Percentiles rank a stretch among this genome's conserved stretches.
Evolutionary conservation across 257 asterid species (phyloP).

Genomic region (Haberlea rhodopensis): DNA sequence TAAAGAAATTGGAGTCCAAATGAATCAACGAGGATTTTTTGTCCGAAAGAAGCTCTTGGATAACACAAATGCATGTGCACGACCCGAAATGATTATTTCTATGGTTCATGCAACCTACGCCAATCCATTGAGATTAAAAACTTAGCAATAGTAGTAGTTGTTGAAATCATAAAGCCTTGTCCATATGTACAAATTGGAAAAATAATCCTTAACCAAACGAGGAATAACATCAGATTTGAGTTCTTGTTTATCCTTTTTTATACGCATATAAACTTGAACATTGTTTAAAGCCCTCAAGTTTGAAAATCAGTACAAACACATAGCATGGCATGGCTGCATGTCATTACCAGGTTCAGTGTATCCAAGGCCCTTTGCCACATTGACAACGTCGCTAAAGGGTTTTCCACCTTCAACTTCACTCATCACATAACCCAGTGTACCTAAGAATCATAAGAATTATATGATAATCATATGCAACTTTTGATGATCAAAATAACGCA

Average conservation of each 20-base stretch:
- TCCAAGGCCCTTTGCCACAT: conserved; percentile 81
- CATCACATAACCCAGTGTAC: conserved; percentile 97
- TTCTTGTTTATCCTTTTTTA: conserved; percentile 5
- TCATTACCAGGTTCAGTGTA: conserved; percentile 91
- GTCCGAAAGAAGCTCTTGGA: too few relatives aligned
- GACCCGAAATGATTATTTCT: too few relatives aligned
- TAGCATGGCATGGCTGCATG: conserved; percentile 10
- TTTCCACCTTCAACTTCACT: conserved; percentile 86
- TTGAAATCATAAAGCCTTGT: conserved; percentile 15
- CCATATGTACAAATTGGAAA: background rate
- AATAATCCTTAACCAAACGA: background rate
- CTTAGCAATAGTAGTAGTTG: too few relatives aligned
- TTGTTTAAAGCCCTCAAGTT: conserved; percentile 1
- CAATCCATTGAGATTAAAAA: too few relatives aligned
- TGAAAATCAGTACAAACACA: background rate
- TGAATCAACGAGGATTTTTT: too few relatives aligned
- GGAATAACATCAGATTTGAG: background rate
- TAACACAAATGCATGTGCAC: too few relatives aligned
- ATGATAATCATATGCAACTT: conserved; percentile 17
- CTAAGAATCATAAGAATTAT: conserved; percentile 38
- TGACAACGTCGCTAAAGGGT: conserved; percentile 83
- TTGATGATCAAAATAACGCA: conserved; percentile 21
- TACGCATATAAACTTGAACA: conserved; percentile 1
- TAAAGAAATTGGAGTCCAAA: too few relatives aligned
- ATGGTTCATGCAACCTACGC: too few relatives aligned